Evolutionary conservation across 2,329 filamentous ascomycete species (phyloP), one percentile per base, ranked within the genome.

Genomic region (Ophiostoma fasciatum): DNA sequence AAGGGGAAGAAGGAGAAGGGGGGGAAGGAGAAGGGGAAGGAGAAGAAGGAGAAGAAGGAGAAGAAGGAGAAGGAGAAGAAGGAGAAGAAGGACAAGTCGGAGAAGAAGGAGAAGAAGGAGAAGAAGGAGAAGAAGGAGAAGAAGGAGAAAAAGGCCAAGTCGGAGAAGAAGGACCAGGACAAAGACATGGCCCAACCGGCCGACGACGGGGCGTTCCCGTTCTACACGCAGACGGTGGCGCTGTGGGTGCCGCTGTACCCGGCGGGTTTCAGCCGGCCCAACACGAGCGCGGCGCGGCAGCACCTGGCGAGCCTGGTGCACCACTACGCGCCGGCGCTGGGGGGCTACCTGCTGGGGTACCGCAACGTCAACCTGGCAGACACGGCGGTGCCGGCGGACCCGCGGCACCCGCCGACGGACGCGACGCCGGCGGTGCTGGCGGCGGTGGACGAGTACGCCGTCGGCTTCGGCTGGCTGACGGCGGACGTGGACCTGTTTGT

Each of bases 391-490:
- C 62, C 64, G 28, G 50, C 53, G 8, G 59, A 60, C 26, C 43
- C 47, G 5, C 49, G 50, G 21, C 60, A 61, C 17, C 64, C 66
- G 2, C 53, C 60, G 5, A 61, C 64, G 13, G 64, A 74, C 39
- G 51, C 63, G 25, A 62, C 62, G 17, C 57, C 60, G 0, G 54
- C 56, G 12, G 47, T 59, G 10, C 53, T 68, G 5, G 50, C 65
- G 32, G 70, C 70, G 5, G 60, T 82, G 28, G 76, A 82, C 57
- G 90, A 96, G 58, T 92, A 87, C 51, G 83, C 81, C 7, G 82
- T 84, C 18, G 78, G 78, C 17, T 94, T 82, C 51, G 73, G 82
- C 32, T 96, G 88, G 78, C 71, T 93, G 17, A 94, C 84, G 0
- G 84, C 80, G 1, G 84, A 92, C 17, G 80, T 94, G 43, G 66